phyloP scores from a whole-genome alignment of 129 eudicot genomes.

The Lactuca saligna region DNA sequence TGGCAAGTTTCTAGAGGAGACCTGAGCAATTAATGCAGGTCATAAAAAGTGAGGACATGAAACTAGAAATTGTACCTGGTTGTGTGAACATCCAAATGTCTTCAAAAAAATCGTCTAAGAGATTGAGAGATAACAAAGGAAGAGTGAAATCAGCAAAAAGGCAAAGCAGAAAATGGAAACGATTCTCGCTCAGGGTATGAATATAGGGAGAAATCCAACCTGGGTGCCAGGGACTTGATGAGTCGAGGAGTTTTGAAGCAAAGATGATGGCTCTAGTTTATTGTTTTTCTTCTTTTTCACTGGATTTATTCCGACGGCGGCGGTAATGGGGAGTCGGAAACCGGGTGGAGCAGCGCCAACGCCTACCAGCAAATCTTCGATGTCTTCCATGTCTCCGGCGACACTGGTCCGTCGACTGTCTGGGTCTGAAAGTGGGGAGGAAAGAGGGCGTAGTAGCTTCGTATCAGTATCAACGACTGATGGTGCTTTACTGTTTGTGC shows the following conservation, averaged over 20 bases:
- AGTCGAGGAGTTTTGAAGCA: constrained; percentile 27
- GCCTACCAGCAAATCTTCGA: constrained; percentile 80
- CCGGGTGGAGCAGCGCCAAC: constrained; percentile 79
- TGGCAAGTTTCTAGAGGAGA: background rate
- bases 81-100: constrained; percentile 99
- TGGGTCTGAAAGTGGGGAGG: background rate
- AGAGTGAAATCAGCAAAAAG: background rate
- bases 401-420: background rate
- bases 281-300: constrained; percentile 28
- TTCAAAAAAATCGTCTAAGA: constrained; percentile 81
- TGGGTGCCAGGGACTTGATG: constrained; percentile 86
- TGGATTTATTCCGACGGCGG: constrained; percentile 67
- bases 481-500: background rate
- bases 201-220: constrained; percentile 35
- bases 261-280: constrained; percentile 11
- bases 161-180: background rate
- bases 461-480: background rate
- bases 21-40: background rate
- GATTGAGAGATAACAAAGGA: background rate
- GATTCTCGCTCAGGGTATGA: background rate
- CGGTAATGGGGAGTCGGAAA: constrained; percentile 67
- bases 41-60: background rate
- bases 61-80: constrained; percentile 55
- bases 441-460: background rate
- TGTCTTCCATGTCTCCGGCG: constrained; percentile 73